These are phyloP conservation scores for Delitschia confertaspora DNA, from an alignment of 495 filamentous ascomycete species.

Conservation along the genomic window DNA sequence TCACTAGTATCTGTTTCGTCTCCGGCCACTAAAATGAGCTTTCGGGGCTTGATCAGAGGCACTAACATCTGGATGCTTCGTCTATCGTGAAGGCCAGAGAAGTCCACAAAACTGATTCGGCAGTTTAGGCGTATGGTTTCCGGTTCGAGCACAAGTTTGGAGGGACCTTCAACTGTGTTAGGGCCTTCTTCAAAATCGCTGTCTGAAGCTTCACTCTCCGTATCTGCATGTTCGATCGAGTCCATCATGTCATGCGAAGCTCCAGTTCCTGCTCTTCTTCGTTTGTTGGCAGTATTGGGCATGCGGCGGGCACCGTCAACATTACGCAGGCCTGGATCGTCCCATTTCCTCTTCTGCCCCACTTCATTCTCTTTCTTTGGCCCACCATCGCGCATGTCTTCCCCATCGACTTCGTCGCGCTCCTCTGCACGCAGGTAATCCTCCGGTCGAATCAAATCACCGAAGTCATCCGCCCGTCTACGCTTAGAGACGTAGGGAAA, in stretches of 20 bases:
- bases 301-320: conserved; percentile 20
- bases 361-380: conserved; percentile 52
- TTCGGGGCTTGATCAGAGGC: conserved; percentile 85
- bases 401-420: conserved; percentile 67
- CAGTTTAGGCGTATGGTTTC: conserved; percentile 57
- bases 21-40: conserved; percentile 82
- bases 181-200: conserved; percentile 44
- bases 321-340: conserved; percentile 46
- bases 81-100: conserved; percentile 84
- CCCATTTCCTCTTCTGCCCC: conserved; percentile 92
- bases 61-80: conserved; percentile 89
- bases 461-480: conserved; percentile 80
- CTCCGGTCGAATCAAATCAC: conserved; percentile 84
- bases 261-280: conserved; percentile 42
- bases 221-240: background rate
- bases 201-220: conserved; percentile 29
- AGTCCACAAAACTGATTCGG: conserved; percentile 80
- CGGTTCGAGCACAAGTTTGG: conserved; percentile 56
- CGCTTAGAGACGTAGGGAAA: conserved; percentile 78
- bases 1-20: conserved; percentile 63
- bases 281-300: conserved; percentile 24
- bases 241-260: conserved; percentile 24
- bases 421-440: conserved; percentile 94
- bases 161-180: conserved; percentile 54
- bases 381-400: conserved; percentile 41